Evolutionary conservation across 2,329 filamentous ascomycete species (phyloP), one percentile per base, ranked within the genome.

Genomic region (Truncatella angustata): DNA sequence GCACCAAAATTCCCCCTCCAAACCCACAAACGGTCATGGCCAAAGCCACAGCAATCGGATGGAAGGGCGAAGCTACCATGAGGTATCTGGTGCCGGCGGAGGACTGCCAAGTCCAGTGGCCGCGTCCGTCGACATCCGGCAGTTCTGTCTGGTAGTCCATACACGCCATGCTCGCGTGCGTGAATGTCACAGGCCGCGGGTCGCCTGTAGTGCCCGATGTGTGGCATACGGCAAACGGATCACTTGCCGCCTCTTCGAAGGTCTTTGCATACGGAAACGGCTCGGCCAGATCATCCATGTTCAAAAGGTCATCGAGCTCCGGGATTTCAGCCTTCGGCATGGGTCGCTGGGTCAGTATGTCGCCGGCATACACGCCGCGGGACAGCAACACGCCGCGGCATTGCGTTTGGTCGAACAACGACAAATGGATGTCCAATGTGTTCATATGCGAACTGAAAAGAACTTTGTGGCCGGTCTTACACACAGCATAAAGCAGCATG

Each of bases 381-480:
- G 54, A 30, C 14, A 51, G 49, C 43, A 54, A 20, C 37, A 54
- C 48, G 35, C 26, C 43, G 9, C 16, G 23, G 40, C 53, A 53
- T 14, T 30, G n/a, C 3, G 56, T 61, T 23, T 55, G 49, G 16
- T 64, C 54, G 2, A 70, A 56, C 5, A 71, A 60, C 10, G 48
- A 55, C 32, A 65, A 32, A 26, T 68, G 61, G 1, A 60, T 63
- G 30, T 66, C 60, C 5, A 65, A 35, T 2, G 62, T 65, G 48
- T 70, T 70, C 4, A 63, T 60, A 21, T 64, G 64, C 0, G 69
- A 71, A 26, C 55, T 59, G 6, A 70, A 55, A 1, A 71, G 54
- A 10, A 68, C 65, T 48, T 71, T 70, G 55, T 75, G 72, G 3
- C 74, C 73, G 3, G 71, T 69, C 59, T 77, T 77, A 53, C 55